phyloP scores from a whole-genome alignment of 2,329 filamentous ascomycete species.

The Fusarium newnesense region DNA sequence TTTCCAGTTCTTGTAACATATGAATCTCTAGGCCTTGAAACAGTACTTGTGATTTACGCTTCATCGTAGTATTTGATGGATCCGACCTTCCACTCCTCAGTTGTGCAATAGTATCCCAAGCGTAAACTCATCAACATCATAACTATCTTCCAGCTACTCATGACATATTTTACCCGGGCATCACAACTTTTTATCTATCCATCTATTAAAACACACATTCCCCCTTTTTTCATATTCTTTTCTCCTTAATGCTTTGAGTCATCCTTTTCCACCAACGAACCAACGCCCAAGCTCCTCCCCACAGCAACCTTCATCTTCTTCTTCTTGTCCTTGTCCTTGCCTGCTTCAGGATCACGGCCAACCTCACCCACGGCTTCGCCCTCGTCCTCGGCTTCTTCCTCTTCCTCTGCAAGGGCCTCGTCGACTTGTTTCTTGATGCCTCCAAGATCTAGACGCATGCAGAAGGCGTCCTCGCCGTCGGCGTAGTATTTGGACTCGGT shows the following conservation, averaged over 20 bases:
- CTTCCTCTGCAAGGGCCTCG: conserved; percentile 54
- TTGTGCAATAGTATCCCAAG: not conserved
- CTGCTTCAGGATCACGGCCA: conserved; percentile 59
- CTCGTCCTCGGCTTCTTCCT: conserved; percentile 64
- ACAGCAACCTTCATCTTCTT: conserved; percentile 87
- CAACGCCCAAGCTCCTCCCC: conserved; percentile 81
- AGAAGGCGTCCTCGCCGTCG: conserved; percentile 95
- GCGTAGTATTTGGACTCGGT: conserved; percentile 93
- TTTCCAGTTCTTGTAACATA: not conserved
- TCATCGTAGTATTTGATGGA: not conserved
- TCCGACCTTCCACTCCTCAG: not conserved
- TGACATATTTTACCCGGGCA: conserved; percentile 24
- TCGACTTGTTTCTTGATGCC: conserved; percentile 63
- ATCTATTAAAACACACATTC: conserved; percentile 35
- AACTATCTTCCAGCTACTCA: not conserved
- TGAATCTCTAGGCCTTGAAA: rapidly evolving
- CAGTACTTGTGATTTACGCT: not conserved
- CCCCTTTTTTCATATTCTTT: not conserved
- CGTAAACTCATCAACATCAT: not conserved
- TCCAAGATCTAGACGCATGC: conserved; percentile 88
- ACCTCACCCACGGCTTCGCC: conserved; percentile 76
- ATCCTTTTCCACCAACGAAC: conserved; percentile 78
- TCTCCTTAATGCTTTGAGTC: conserved; percentile 55
- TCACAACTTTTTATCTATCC: conserved; percentile 41
- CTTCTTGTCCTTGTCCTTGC: conserved; percentile 43